Evolutionary conservation across 2,329 filamentous ascomycete species (phyloP), one percentile per base, ranked within the genome.

Genomic region (Hymenoscyphus albidus): DNA sequence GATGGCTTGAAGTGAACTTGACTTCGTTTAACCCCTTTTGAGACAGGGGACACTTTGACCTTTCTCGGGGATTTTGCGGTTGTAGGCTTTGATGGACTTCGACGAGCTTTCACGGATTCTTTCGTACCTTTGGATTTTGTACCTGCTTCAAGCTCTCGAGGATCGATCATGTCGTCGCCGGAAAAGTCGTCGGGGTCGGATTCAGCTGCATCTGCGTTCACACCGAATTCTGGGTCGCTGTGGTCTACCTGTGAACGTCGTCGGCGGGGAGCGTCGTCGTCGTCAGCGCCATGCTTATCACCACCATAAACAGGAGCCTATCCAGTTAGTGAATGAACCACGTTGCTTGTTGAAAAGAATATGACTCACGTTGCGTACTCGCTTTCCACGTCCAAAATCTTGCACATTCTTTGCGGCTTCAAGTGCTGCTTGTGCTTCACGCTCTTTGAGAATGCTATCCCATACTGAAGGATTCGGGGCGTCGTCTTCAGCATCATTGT

Each of bases 361-460:
- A 39, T 32, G 12, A 70, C 71, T 65, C 38, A 75, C 74, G 51
- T 74, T 69, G 61, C 74, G 68, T 27, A 70, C 66, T 70, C 95
- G 85, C 68, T 92, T 91, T 48, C 95, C 95, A 65, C 95, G 87
- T 12, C 95, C 95, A 58, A 97, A 85, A n/a, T 85, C 85, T 75
- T 96, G 86, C 59, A 87, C 83, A 65, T 88, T 86, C 16, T 80
- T 82, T 40, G 87, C 87, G 7, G 88, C 87, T 71, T 93, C 88
- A 63, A 86, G 86, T n/a, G 85, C 83, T 2, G 93, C 93, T 62
- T 89, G 87, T 54, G 85, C 87, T 76, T 96, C 92, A 68, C 95
- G 88, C 74, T 96, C 86, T 62, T 88, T 87, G 42, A 99, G 81
- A 65, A 99, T 97, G 71, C 88, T 89, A 62, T 96, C 93, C 96